Conservation (phyloP, 2,329 filamentous ascomycete species). For the Byssothecium circinans region DNA sequence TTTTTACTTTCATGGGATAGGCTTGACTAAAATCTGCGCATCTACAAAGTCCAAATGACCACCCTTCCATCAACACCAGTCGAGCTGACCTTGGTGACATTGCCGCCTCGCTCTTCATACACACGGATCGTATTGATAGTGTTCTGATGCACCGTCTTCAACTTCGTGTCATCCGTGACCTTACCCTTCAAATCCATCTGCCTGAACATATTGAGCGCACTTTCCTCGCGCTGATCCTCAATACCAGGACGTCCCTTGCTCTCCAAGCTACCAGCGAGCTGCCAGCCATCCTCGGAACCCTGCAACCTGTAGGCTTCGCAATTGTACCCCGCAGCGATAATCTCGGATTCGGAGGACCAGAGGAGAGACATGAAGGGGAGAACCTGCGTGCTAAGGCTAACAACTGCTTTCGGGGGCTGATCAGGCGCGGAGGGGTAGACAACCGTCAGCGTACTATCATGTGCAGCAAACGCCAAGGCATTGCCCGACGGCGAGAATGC, state of each 20-base stretch:
- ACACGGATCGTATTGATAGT: slow-evolving; percentile 83
- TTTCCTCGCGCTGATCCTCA: slow-evolving; percentile 75
- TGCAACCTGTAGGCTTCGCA: slow-evolving; percentile 87
- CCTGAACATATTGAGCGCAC: slow-evolving; percentile 94
- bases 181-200: slow-evolving; percentile 99
- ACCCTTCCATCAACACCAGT: slow-evolving; percentile 53
- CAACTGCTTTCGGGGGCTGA: slow-evolving; percentile 83
- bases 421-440: slow-evolving; percentile 93
- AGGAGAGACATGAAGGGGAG: slow-evolving; percentile 90
- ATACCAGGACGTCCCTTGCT: slow-evolving; percentile 64
- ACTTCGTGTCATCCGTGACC: slow-evolving; percentile 84
- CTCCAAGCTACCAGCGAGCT: slow-evolving; percentile 79
- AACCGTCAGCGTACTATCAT: slow-evolving; percentile 95
- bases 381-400: slow-evolving; percentile 86
- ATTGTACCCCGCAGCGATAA: slow-evolving; percentile 90
- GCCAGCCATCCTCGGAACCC: slow-evolving; percentile 79
- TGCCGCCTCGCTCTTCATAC: slow-evolving; percentile 67
- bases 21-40: neutral
- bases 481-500: slow-evolving; percentile 91
- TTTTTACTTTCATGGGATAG: neutral
- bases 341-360: slow-evolving; percentile 89
- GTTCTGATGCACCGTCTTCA: slow-evolving; percentile 96
- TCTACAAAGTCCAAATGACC: slow-evolving; percentile 51
- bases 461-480: slow-evolving; percentile 89
- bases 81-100: slow-evolving; percentile 78